phyloP scores from a whole-genome alignment of 352 stramenopile genomes.

The Pythium phragmiticola region DNA sequence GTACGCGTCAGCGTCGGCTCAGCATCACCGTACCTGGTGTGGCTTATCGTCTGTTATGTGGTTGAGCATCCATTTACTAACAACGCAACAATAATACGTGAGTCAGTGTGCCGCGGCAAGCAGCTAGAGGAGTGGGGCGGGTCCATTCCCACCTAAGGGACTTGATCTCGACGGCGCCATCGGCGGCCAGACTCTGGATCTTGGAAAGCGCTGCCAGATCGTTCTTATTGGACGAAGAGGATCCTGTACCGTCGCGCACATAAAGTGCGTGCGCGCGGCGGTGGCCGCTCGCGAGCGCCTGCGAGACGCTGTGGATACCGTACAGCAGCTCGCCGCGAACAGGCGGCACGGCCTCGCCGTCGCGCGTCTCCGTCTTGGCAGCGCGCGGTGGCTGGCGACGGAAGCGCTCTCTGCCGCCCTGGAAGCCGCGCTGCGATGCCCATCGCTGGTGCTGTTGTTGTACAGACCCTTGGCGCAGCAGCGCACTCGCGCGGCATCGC shows the following conservation, averaged over 20 bases:
- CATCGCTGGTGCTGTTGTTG: slow-evolving; percentile 3
- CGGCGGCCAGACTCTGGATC: slow-evolving; percentile 21
- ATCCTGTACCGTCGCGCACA: slow-evolving; percentile 32
- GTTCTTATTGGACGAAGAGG: background rate
- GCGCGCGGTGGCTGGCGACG: slow-evolving; percentile 1
- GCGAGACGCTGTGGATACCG: slow-evolving; percentile 68
- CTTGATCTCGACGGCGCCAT: slow-evolving; percentile 20
- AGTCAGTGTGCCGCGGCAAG: background rate
- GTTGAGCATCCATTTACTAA: slow-evolving; percentile 84
- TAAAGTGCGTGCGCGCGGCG: slow-evolving; percentile 50
- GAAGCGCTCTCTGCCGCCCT: slow-evolving; percentile 10
- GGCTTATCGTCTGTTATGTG: slow-evolving; percentile 80
- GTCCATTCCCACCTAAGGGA: slow-evolving; percentile 17
- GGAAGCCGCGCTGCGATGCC: slow-evolving; percentile 13
- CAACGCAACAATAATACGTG: background rate
- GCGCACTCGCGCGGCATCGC: background rate
- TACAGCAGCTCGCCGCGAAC: slow-evolving; percentile 59
- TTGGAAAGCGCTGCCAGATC: slow-evolving; percentile 16
- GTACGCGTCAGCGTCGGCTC: background rate
- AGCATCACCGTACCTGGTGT: slow-evolving; percentile 48
- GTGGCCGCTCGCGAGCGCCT: slow-evolving; percentile 62
- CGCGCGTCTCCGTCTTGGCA: slow-evolving; percentile 27
- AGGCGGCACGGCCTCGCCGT: slow-evolving; percentile 47
- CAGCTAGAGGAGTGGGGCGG: background rate
- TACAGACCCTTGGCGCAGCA: background rate